These are phyloP conservation scores for Stagonosporopsis rhizophila DNA, from an alignment of 2,329 filamentous ascomycete species.

Conservation along the genomic window DNA sequence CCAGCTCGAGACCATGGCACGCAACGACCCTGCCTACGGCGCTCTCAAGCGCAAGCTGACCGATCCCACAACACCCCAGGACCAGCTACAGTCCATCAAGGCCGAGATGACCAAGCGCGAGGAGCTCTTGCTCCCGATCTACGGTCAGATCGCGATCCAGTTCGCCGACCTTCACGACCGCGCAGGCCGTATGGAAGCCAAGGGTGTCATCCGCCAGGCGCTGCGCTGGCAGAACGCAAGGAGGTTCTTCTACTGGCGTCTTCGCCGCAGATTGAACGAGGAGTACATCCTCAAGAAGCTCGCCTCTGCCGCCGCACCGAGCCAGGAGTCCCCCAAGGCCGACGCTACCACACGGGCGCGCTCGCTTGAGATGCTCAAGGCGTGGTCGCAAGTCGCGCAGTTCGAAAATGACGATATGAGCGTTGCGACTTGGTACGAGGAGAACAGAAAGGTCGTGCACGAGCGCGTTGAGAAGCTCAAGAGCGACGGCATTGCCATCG, in stretches of 20 bases:
- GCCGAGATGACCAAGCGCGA: conserved; percentile 84
- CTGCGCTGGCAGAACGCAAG: conserved; percentile 88
- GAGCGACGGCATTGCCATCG: conserved; percentile 72
- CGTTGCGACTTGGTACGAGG: conserved; percentile 95
- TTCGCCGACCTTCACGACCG: conserved; percentile 98
- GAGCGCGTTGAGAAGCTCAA: conserved; percentile 86
- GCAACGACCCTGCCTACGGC: conserved; percentile 84
- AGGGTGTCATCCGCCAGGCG: conserved; percentile 85
- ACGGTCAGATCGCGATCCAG: conserved; percentile 93
- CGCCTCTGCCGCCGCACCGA: conserved; percentile 56
- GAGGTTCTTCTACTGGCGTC: conserved; percentile 99
- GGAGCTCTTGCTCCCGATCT: conserved; percentile 88
- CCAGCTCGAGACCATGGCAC: conserved; percentile 96
- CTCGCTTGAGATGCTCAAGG: conserved; percentile 77
- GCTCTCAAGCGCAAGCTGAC: conserved; percentile 80
- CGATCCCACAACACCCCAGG: conserved; percentile 71
- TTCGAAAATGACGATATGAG: conserved; percentile 81
- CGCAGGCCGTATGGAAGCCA: conserved; percentile 96
- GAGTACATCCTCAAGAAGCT: conserved; percentile 96
- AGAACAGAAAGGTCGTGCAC: conserved; percentile 82
- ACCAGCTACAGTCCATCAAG: conserved; percentile 81
- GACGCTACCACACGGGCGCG: conserved; percentile 62
- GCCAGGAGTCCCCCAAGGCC: conserved; percentile 47
- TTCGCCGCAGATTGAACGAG: conserved; percentile 94
- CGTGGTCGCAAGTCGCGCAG: conserved; percentile 80